Percentiles rank a stretch among this genome's conserved stretches.
Conservation (phyloP, 257 asterid genomes). For the Ajuga chamaepitys region DNA sequence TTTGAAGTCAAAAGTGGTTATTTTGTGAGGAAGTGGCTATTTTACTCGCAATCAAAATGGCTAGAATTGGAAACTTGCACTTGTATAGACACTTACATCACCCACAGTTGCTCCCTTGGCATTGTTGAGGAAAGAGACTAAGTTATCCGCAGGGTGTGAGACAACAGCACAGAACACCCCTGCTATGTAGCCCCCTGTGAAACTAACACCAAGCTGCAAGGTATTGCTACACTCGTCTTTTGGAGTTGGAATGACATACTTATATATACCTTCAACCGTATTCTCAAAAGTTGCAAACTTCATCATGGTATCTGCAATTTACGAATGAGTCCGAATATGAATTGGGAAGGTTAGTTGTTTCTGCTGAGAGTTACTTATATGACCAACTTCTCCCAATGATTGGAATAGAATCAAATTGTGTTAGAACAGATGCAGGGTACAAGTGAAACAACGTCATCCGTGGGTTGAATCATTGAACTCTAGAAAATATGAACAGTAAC, state of each 20-base stretch:
- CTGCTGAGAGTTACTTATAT: not conserved
- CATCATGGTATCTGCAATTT: conserved; percentile 78
- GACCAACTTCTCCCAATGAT: not conserved
- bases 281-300: conserved; percentile 81
- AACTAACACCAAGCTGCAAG: conserved; percentile 75
- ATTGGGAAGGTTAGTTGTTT: too few species aligned
- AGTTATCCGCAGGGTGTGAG: conserved; percentile 85
- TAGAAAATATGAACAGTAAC: too few species aligned
- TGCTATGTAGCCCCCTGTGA: conserved; percentile 65
- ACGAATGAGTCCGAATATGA: not conserved
- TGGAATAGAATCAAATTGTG: too few species aligned
- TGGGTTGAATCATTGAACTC: too few species aligned
- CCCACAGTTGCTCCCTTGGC: conserved; percentile 73
- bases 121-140: conserved; percentile 84
- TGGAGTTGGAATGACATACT: conserved; percentile 59
- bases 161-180: conserved; percentile 68
- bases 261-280: conserved; percentile 66
- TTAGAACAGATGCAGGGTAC: too few species aligned
- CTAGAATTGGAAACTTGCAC: not conserved
- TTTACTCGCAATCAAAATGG: too few species aligned
- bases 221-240: conserved; percentile 63
- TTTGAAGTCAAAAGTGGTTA: not conserved
- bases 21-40: not conserved
- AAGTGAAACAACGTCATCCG: too few species aligned
- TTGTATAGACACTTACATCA: conserved; percentile 45